A percentile compares a stretch with the other conserved stretches of the same genome.
Evolutionary conservation across 805 yeast genomes (phyloP).

Genomic region (Saturnispora bothae): DNA sequence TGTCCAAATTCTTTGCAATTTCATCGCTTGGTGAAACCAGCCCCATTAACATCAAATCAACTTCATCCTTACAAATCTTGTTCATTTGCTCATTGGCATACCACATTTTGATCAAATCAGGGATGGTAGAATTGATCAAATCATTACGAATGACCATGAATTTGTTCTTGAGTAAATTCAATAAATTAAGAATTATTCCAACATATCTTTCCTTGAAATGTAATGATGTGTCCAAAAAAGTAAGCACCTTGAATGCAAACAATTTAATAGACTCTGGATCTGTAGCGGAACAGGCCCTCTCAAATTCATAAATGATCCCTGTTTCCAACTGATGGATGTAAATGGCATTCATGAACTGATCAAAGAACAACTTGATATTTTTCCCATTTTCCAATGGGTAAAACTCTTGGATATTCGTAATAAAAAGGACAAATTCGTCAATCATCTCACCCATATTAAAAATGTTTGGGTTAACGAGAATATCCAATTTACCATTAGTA

Average conservation of each 20-base stretch:
- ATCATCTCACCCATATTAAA: constrained; percentile 72
- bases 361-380: constrained; percentile 37
- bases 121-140: constrained; percentile 12
- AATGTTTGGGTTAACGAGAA: constrained; percentile 58
- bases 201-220: constrained; percentile 50
- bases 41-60: constrained; percentile 15
- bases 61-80: constrained; percentile 24
- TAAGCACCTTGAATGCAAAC: constrained; percentile 38
- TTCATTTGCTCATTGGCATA: constrained; percentile 25
- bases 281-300: constrained; percentile 30
- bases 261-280: constrained; percentile 29
- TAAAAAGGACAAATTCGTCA: constrained; percentile 61
- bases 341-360: constrained; percentile 49
- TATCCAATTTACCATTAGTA: constrained; percentile 42
- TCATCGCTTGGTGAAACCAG: constrained; percentile 9
- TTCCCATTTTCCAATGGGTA: constrained; percentile 27
- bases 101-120: constrained; percentile 25
- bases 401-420: constrained; percentile 43
- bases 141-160: constrained; percentile 23
- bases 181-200: constrained; percentile 30
- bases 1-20: constrained; percentile 9
- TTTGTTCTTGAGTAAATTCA: constrained; percentile 31
- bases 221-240: constrained; percentile 48
- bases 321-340: constrained; percentile 57
- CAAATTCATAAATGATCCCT: constrained; percentile 43